Conservation (phyloP, 257 asterid species). For the Nicotiana noctiflora region DNA sequence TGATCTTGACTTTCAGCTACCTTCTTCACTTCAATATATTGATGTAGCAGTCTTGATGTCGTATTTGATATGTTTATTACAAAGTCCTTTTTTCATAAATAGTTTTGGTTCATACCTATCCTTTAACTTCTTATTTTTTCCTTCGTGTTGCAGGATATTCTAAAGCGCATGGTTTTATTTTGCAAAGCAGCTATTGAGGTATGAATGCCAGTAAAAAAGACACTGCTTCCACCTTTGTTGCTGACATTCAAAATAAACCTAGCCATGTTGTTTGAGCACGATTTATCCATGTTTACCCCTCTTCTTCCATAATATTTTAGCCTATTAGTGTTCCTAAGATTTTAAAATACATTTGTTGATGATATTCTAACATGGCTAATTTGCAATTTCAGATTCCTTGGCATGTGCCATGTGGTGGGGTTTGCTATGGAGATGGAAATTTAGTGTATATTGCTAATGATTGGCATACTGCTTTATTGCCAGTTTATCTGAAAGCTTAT, state of each 20-base stretch:
- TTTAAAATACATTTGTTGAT: not conserved
- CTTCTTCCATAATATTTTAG: not conserved
- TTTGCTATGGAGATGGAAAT: constrained; percentile 97
- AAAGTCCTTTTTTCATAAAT: not conserved
- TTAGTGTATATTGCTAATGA: constrained; percentile 89
- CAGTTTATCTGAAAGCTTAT: constrained; percentile 93
- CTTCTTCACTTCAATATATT: not conserved
- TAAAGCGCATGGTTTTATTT: constrained; percentile 85
- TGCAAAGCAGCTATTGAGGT: constrained; percentile 99
- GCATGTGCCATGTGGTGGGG: constrained; percentile 96
- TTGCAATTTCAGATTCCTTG: constrained; percentile 69
- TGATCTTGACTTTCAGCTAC: not conserved
- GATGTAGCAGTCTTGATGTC: not conserved
- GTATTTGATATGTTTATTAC: not conserved
- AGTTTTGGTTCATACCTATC: not conserved
- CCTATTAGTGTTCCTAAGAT: not conserved
- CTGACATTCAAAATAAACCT: not conserved
- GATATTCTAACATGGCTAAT: not conserved
- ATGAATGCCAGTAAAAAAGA: constrained; percentile 9
- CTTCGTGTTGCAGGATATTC: constrained; percentile 65
- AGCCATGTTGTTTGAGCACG: not conserved
- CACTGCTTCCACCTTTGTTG: not conserved
- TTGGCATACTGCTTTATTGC: constrained; percentile 96
- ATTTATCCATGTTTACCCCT: not conserved
- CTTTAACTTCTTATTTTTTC: constrained; percentile 6